Evolutionary conservation across 768 basidiomycete genomes (phyloP).

Genomic region (Lactarius tabidus): DNA sequence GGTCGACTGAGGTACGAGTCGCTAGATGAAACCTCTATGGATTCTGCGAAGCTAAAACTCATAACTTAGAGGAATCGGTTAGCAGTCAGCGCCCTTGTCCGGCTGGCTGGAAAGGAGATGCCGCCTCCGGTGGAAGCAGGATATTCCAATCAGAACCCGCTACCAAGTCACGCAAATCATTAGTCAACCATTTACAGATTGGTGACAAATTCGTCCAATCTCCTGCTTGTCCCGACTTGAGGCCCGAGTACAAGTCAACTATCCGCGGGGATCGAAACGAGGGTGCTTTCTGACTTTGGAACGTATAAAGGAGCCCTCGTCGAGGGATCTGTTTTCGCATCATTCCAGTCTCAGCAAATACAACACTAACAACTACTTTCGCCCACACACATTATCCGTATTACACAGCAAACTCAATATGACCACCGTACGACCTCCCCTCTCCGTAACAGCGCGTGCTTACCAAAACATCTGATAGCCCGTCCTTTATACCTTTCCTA

Average conservation of each 20-base stretch:
- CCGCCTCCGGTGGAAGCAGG: background rate
- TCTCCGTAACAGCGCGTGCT: too few species aligned
- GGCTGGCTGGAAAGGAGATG: too few species aligned
- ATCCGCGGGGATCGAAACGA: background rate
- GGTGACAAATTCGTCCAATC: background rate
- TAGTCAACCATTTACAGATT: background rate
- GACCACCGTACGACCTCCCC: too few species aligned
- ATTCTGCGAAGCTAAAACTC: too few species aligned
- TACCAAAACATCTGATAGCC: constrained; percentile 21
- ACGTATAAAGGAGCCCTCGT: background rate
- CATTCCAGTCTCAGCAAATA: too few species aligned
- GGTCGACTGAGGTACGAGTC: too few species aligned
- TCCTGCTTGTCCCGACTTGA: background rate
- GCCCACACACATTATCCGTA: too few species aligned
- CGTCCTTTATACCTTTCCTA: constrained; percentile 36
- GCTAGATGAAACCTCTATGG: too few species aligned
- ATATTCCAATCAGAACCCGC: background rate
- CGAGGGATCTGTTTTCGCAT: background rate
- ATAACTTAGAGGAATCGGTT: too few species aligned
- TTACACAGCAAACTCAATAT: too few species aligned
- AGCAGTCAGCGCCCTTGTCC: too few species aligned
- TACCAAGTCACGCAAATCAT: background rate
- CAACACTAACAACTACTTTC: background rate
- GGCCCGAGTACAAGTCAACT: background rate
- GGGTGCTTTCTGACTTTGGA: background rate